Base-by-base conservation (phyloP, 1,139 yeast genomes). In the Hansenula anomala region DNA sequence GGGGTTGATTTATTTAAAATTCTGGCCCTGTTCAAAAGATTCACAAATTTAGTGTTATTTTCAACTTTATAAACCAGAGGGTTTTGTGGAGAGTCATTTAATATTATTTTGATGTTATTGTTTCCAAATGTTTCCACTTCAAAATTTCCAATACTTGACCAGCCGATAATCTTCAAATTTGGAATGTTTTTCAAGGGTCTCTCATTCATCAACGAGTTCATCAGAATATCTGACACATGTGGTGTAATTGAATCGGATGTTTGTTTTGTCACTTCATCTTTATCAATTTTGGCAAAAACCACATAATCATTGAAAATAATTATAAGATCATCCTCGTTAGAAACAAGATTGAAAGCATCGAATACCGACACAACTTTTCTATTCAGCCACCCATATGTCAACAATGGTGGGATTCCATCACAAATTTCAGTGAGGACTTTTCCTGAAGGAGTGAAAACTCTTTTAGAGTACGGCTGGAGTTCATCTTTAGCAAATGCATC, bases 371-470 rank as follows among this genome's bases (percentile, higher is more conserved):
- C 89, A 4, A 90, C 92, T 45, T 94, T 74, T 42, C 97, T 71
- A 24, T 82, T 73, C 19, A 88, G 60, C 97, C 97, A 89, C 20
- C 95, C 96, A 54, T 81, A 82, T 49, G 87, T 95, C 22, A 90
- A 67, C 51, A 84, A 90, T 0, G 77, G 64, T 0, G 97, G 97
- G 97, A 97, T 90, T 18, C 78, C 78, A 10, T 76, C 69, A 7
- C 96, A 95, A 20, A 89, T 60, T 53, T 88, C 96, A 0, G 95
- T 82, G 33, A 90, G 64, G 3, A 90, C 73, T 56, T 87, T 88
- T 0, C 97, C 97, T 0, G 96, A 82, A 1, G 97, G 96, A 0
- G 97, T 89, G 56, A 89, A 87, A 0, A 88, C 78, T 45, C 96
- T 70, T 32, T 78, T 72, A 47, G 68, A 73, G 45, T 73, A 75